Evolutionary conservation across 192 early-diverging fungal genomes (phyloP), one percentile per base, ranked within the genome.

Genomic region (Coemansia sp.): DNA sequence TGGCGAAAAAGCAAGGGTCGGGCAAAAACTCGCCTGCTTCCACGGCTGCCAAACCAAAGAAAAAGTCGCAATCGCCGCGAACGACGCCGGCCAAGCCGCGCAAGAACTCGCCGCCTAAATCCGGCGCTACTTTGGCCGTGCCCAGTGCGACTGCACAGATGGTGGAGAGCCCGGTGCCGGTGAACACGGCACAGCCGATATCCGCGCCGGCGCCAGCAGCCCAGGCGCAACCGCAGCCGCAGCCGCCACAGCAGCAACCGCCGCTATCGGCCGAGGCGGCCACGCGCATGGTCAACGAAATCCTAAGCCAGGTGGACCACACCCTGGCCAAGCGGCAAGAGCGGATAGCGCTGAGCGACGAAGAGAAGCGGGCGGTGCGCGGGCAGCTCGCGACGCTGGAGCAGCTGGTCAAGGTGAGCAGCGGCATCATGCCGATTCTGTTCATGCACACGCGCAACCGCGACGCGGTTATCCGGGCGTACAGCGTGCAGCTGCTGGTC

Each of bases 31-130:
- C 71, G 20, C 60, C 71, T 2, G 67, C 71, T 0, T 64, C 64
- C 12, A 50, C 56, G 14, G 58, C 52, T 14, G 21, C 64, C 15
- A 74, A 67, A 48, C 50, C 59, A 10, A 75, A 75, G 36, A 75
- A 75, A 39, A 75, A 75, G 52, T 68, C 72, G 2, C 65, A 68
- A 46, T 68, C 72, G n/a, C 72, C 72, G 9, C 60, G 61, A n/a
- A n/a, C n/a, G 32, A 64, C 70, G 1, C 28, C 59, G 3, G 25
- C 71, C 17, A 75, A 75, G 57, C 9, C 64, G 7, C 71, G 64
- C 34, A 75, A 64, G 53, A 53, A 36, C 27, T 26, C 71, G 14
- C 60, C 43, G 12, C 49, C 42, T 1, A 50, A 36, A 17, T 8
- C 53, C 36, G 34, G 31, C 20, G 3, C 53, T 2, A 45, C 44